phyloP scores from a whole-genome alignment of 306 rosid genomes.

The Astragalus glycyphyllos region DNA sequence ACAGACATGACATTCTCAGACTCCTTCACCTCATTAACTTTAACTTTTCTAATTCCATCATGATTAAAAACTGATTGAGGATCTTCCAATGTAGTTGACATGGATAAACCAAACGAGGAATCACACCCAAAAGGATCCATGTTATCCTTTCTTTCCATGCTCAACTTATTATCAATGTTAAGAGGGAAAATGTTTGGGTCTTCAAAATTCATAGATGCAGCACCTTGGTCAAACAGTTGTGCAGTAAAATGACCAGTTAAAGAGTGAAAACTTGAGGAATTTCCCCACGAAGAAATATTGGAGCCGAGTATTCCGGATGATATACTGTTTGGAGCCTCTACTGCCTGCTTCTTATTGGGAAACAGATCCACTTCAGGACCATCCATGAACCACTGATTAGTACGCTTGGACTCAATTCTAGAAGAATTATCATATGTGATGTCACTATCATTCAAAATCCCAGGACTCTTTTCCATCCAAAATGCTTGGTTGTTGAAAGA shows the following conservation, averaged over 20 bases:
- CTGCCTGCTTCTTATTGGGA: constrained; percentile 77
- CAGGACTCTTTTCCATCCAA: constrained; percentile 70
- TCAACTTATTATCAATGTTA: constrained; percentile 48
- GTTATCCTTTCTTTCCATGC: constrained; percentile 55
- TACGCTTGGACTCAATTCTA: constrained; percentile 67
- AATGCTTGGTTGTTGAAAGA: constrained; percentile 67
- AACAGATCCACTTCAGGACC: constrained; percentile 62
- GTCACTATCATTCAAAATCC: constrained; percentile 62
- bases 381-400: constrained; percentile 78
- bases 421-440: constrained; percentile 55
- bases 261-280: constrained; percentile 63
- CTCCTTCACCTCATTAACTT: constrained; percentile 76
- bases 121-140: constrained; percentile 56
- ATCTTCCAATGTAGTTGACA: constrained; percentile 60
- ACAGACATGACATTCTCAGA: constrained; percentile 56
- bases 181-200: constrained; percentile 49
- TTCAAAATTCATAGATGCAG: constrained; percentile 51
- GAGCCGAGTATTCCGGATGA: constrained; percentile 58
- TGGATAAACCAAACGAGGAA: constrained; percentile 61
- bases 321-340: constrained; percentile 57
- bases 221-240: constrained; percentile 54
- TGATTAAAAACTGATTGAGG: constrained; percentile 55
- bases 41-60: constrained; percentile 74
- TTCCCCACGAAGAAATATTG: constrained; percentile 60
- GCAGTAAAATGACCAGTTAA: constrained; percentile 58